Percentiles rank a stretch among this genome's conserved stretches.
These are phyloP conservation scores for Neurospora sp. DNA, from an alignment of 495 filamentous ascomycete genomes.

Conservation along the genomic window DNA sequence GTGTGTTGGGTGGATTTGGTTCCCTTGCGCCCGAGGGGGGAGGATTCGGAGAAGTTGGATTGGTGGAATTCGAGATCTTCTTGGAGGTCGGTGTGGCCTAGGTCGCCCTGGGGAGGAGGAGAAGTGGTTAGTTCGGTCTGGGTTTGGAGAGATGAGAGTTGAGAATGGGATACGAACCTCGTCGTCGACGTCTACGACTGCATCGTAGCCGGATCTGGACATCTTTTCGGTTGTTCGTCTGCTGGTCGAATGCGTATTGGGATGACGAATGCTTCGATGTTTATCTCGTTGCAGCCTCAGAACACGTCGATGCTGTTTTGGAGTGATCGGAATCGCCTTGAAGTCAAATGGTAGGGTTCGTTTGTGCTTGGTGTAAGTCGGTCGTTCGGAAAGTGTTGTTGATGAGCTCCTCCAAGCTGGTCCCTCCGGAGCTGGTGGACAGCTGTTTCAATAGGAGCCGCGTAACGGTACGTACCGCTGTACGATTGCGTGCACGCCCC, in stretches of 20 bases:
- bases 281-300: not conserved
- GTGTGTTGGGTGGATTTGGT: conserved; percentile 4
- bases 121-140: not conserved
- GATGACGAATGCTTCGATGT: not conserved
- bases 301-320: not conserved
- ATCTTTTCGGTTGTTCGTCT: conserved; percentile 32
- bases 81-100: conserved; percentile 94
- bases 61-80: conserved; percentile 98
- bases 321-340: not conserved
- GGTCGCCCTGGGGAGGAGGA: conserved; percentile 59
- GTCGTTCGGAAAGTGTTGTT: not conserved
- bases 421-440: not conserved
- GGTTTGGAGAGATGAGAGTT: no score
- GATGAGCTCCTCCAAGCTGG: not conserved
- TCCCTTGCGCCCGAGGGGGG: conserved; percentile 43
- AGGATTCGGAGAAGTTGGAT: conserved; percentile 50
- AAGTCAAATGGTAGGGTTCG: not conserved
- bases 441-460: not conserved
- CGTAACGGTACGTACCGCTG: not conserved
- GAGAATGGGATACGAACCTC: conserved; percentile 41
- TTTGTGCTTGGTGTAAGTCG: not conserved
- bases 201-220: conserved; percentile 86
- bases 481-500: not conserved
- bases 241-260: not conserved
- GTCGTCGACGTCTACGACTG: conserved; percentile 91